A percentile compares a stretch with the other conserved stretches of the same genome.
Evolutionary conservation across 1,284 basidiomycete genomes (phyloP).

Genomic region (Moesziomyces antarcticus): DNA sequence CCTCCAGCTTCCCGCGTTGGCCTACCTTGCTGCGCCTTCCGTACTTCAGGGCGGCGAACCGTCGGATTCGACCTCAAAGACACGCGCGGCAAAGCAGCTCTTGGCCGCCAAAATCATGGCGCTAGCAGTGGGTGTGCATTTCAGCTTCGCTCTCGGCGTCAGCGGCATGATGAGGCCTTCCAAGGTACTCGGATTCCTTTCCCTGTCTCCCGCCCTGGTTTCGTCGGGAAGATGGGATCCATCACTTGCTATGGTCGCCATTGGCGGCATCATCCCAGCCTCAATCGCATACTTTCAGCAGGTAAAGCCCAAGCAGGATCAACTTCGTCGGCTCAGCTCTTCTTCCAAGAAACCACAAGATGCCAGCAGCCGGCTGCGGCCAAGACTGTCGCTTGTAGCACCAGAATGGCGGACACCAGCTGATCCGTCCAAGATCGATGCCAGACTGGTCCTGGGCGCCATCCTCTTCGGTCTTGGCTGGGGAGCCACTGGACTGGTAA

Average conservation of each 20-base stretch:
- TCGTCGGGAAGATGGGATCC: conserved; percentile 68
- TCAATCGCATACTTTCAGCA: conserved; percentile 64
- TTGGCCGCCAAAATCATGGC: conserved; percentile 47
- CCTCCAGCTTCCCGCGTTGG: conserved; percentile 55
- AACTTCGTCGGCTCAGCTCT: conserved; percentile 7
- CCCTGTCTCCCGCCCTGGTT: conserved; percentile 18
- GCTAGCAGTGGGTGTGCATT: conserved; percentile 58
- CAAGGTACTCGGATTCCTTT: conserved; percentile 29
- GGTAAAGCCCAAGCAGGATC: conserved; percentile 45
- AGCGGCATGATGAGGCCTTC: conserved; percentile 62
- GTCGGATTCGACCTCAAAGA: too few species aligned
- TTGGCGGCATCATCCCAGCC: conserved; percentile 70
- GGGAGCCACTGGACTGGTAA: conserved; percentile 56
- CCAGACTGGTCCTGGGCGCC: conserved; percentile 50
- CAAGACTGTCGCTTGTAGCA: conserved; percentile 22
- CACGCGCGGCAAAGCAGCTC: conserved; percentile 6
- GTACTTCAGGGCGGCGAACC: neutral
- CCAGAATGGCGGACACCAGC: conserved; percentile 57
- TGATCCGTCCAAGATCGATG: conserved; percentile 46
- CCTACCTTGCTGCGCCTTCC: conserved; percentile 25
- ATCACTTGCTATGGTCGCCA: conserved; percentile 69
- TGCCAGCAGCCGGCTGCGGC: conserved; percentile 14
- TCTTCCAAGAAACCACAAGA: conserved; percentile 9
- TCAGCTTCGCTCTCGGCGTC: conserved; percentile 62
- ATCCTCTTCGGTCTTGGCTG: conserved; percentile 65